Evolutionary conservation across 768 basidiomycete species (phyloP).

Genomic region (Tricholoma furcatifolium): DNA sequence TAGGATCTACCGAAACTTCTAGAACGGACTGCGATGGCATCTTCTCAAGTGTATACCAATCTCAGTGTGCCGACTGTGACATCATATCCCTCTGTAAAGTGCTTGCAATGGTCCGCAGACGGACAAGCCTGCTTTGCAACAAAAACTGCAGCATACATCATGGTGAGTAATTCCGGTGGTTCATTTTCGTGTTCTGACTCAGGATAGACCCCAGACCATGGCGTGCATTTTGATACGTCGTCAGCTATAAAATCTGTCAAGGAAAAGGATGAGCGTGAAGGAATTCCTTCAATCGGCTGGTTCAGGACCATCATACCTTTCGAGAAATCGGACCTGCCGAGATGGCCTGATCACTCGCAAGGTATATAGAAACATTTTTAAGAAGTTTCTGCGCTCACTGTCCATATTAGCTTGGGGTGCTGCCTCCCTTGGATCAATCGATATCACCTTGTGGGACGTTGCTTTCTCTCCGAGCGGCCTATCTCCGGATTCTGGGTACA

Average conservation of each 20-base stretch:
- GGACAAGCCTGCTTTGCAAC: slow-evolving; percentile 71
- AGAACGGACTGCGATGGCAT: background rate
- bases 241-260: slow-evolving; percentile 45
- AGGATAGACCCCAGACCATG: slow-evolving; percentile 69
- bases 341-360: slow-evolving; percentile 52
- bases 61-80: slow-evolving; percentile 60
- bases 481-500: slow-evolving; percentile 59
- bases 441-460: slow-evolving; percentile 54
- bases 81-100: slow-evolving; percentile 53
- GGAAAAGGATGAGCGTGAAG: slow-evolving; percentile 26
- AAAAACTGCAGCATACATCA: slow-evolving; percentile 62
- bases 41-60: slow-evolving; percentile 41
- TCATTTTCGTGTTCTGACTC: background rate
- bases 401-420: slow-evolving; percentile 63
- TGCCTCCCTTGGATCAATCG: slow-evolving; percentile 71
- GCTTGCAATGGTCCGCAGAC: slow-evolving; percentile 73
- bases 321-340: slow-evolving; percentile 38
- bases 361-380: slow-evolving; percentile 24
- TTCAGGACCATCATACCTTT: slow-evolving; percentile 72
- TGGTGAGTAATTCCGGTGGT: slow-evolving; percentile 53
- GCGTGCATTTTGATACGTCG: slow-evolving; percentile 62
- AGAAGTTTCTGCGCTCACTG: background rate
- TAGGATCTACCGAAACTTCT: background rate
- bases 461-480: slow-evolving; percentile 70
- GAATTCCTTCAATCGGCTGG: slow-evolving; percentile 53